A percentile compares a stretch with the other conserved stretches of the same genome.
Evolutionary conservation across 345 rosid species (phyloP).

Genomic region (Trapa bicornis): DNA sequence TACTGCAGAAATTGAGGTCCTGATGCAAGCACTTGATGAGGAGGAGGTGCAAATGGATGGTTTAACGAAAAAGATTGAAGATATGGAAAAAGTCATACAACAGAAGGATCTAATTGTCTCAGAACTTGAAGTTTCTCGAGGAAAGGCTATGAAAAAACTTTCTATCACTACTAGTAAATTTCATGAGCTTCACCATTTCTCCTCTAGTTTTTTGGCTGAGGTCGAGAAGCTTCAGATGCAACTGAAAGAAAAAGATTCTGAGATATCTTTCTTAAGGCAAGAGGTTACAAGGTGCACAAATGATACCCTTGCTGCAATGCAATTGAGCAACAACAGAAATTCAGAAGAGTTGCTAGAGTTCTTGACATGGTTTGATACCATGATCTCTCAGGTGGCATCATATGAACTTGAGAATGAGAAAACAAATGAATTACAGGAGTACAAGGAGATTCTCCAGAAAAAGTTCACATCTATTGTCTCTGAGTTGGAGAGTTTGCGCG

Average conservation of each 20-base stretch:
- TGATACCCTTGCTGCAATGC: conserved; percentile 72
- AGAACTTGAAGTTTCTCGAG: conserved; percentile 75
- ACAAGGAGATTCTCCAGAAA: conserved; percentile 53
- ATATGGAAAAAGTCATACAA: conserved; percentile 42
- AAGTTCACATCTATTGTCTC: conserved; percentile 44
- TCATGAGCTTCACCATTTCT: conserved; percentile 88
- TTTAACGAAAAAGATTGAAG: conserved; percentile 44
- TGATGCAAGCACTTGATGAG: conserved; percentile 96
- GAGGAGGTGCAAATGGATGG: conserved; percentile 90
- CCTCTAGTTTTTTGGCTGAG: conserved; percentile 68
- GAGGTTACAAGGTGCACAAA: conserved; percentile 92
- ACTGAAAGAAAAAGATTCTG: conserved; percentile 73
- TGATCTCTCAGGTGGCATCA: conserved; percentile 31
- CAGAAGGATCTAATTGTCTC: conserved; percentile 53
- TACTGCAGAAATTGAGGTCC: conserved; percentile 67
- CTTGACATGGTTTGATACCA: conserved; percentile 46
- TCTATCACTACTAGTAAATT: conserved; percentile 70
- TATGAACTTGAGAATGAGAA: conserved; percentile 29
- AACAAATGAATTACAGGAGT: conserved; percentile 22
- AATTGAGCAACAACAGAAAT: conserved; percentile 36
- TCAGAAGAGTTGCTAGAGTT: conserved; percentile 48
- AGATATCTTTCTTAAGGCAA: conserved; percentile 91
- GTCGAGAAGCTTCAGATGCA: conserved; percentile 83
- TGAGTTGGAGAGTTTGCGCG: conserved; percentile 43
- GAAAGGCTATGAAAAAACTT: conserved; percentile 70